Conservation (phyloP, 1,284 basidiomycete species). For the Microbotryum scabiosae region DNA sequence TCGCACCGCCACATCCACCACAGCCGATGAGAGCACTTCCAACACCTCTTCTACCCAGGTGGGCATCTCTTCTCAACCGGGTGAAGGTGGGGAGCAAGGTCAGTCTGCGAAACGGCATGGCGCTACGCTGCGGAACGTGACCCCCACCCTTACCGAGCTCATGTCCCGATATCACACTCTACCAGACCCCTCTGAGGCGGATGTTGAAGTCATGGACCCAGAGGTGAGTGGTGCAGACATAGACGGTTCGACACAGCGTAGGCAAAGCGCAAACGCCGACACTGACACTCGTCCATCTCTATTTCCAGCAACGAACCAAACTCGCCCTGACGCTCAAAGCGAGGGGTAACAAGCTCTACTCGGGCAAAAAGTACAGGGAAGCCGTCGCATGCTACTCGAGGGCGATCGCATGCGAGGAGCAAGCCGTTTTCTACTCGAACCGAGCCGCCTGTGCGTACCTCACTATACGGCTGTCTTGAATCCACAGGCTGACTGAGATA, state of each 20-base stretch:
- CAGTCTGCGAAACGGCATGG: neutral
- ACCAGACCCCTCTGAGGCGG: constrained; percentile 10
- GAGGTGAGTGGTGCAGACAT: neutral
- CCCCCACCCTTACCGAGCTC: neutral
- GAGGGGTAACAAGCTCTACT: constrained; percentile 83
- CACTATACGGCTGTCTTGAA: neutral
- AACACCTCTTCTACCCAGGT: no score
- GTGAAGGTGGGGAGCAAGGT: neutral
- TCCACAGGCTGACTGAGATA: neutral
- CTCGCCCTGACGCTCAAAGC: constrained; percentile 75
- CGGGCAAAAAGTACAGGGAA: constrained; percentile 61
- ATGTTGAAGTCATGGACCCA: constrained; percentile 18
- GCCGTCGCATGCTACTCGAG: constrained; percentile 83
- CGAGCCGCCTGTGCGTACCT: constrained; percentile 76
- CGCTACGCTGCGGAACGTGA: neutral
- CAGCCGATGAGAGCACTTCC: neutral
- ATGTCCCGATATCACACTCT: neutral
- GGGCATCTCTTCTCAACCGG: neutral
- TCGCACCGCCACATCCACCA: neutral
- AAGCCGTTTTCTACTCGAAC: constrained; percentile 95
- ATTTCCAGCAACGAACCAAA: constrained; percentile 66
- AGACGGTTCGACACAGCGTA: neutral
- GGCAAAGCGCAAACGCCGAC: neutral
- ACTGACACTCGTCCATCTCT: neutral
- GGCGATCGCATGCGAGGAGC: constrained; percentile 78